Evolutionary conservation across 768 basidiomycete species (phyloP).

Genomic region (Pleurotus giganteus): DNA sequence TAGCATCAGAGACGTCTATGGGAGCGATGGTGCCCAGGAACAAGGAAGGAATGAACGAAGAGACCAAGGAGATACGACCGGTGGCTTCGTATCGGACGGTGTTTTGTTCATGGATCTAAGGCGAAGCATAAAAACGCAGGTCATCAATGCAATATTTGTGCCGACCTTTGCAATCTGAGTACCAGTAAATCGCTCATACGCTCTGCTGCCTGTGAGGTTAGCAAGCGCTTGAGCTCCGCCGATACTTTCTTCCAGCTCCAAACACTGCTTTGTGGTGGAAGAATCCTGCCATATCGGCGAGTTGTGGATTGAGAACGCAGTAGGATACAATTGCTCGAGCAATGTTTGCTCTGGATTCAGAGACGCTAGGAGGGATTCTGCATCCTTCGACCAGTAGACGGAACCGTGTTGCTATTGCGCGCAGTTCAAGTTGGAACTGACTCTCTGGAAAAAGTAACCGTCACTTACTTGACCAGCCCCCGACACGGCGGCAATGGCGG

Average conservation of each 20-base stretch:
- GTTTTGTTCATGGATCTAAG: conserved; percentile 54
- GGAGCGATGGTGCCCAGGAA: conserved; percentile 76
- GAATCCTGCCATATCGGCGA: conserved; percentile 93
- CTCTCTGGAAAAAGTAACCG: neutral
- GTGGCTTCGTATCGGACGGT: conserved; percentile 59
- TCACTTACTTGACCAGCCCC: conserved; percentile 72
- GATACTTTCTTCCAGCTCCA: conserved; percentile 58
- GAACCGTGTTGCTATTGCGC: conserved; percentile 78
- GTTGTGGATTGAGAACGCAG: conserved; percentile 64
- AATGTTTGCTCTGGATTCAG: conserved; percentile 53
- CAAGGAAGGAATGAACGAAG: conserved; percentile 81
- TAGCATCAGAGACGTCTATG: conserved; percentile 85
- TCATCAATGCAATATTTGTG: neutral
- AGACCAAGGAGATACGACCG: conserved; percentile 72
- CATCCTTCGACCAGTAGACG: conserved; percentile 72
- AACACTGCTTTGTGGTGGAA: conserved; percentile 76
- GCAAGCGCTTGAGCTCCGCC: conserved; percentile 74
- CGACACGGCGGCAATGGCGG: conserved; percentile 60
- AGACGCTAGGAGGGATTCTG: conserved; percentile 46
- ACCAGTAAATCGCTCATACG: conserved; percentile 88
- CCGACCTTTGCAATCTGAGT: conserved; percentile 75
- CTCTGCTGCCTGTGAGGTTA: conserved; percentile 76
- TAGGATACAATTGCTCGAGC: conserved; percentile 54
- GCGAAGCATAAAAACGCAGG: conserved; percentile 5
- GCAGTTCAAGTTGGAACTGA: neutral